Percentiles rank a stretch among this genome's conserved stretches.
These are phyloP conservation scores for Calendula officinalis DNA, from an alignment of 129 eudicot genomes.

Conservation along the genomic window DNA sequence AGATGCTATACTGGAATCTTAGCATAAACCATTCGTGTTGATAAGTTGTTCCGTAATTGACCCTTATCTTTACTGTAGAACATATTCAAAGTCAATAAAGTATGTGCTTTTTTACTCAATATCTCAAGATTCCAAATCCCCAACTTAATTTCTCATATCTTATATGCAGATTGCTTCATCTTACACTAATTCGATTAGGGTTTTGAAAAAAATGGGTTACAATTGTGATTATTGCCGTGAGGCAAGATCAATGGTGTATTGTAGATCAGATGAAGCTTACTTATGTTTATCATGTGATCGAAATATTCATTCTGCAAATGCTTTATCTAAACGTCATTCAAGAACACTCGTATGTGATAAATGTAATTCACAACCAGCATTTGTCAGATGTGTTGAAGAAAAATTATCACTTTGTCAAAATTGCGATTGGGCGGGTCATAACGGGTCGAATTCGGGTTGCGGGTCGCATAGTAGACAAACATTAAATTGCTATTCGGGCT, in stretches of 20 bases:
- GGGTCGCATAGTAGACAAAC: constrained; percentile 56
- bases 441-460: constrained; percentile 38
- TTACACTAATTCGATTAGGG: not conserved
- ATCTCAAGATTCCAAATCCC: constrained; percentile 19
- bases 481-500: constrained; percentile 65
- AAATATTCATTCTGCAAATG: constrained; percentile 85
- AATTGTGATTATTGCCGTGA: constrained; percentile 79
- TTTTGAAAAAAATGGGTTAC: constrained; percentile 46
- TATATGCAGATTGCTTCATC: constrained; percentile 34
- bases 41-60: constrained; percentile 21
- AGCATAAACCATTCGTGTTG: constrained; percentile 3
- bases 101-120: constrained; percentile 16
- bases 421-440: constrained; percentile 72
- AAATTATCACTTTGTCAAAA: constrained; percentile 69
- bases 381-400: constrained; percentile 74
- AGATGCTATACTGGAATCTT: constrained; percentile 10
- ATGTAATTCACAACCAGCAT: constrained; percentile 73
- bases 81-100: constrained; percentile 24
- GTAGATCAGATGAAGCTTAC: constrained; percentile 92
- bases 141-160: constrained; percentile 8
- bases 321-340: constrained; percentile 82
- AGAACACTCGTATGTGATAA: constrained; percentile 83
- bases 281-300: constrained; percentile 93
- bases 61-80: constrained; percentile 7
- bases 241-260: constrained; percentile 78